Percentiles rank a stretch among this genome's conserved stretches.
phyloP scores from a whole-genome alignment of 495 filamentous ascomycete genomes.

The Neurospora sublineolata region DNA sequence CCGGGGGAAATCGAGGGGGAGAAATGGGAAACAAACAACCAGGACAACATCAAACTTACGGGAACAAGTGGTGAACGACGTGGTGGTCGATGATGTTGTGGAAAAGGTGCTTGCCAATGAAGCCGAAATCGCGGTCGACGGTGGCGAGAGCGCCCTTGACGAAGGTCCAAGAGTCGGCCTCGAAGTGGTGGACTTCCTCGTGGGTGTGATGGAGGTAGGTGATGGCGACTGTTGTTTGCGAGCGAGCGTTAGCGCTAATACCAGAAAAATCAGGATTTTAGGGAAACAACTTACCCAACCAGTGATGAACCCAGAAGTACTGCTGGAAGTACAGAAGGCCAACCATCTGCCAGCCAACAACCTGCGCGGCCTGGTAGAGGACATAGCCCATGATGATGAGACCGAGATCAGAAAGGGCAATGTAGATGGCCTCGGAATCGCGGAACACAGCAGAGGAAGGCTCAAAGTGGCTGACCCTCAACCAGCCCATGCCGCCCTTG shows the following conservation, averaged over 20 bases:
- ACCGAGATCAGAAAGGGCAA: constrained; percentile 74
- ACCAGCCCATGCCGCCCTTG: constrained; percentile 50
- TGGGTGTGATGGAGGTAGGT: constrained; percentile 90
- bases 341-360: constrained; percentile 72
- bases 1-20: not conserved
- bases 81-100: constrained; percentile 88
- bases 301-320: constrained; percentile 98
- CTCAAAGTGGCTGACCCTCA: constrained; percentile 89
- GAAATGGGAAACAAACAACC: not conserved
- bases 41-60: constrained; percentile 9
- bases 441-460: constrained; percentile 83
- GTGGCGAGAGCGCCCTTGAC: constrained; percentile 77
- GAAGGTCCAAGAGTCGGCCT: constrained; percentile 65
- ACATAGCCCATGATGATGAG: constrained; percentile 44
- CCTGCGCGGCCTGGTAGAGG: constrained; percentile 49
- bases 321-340: constrained; percentile 83
- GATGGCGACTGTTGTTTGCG: constrained; percentile 53
- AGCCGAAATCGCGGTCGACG: constrained; percentile 81
- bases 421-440: constrained; percentile 72
- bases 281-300: constrained; percentile 52
- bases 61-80: constrained; percentile 80
- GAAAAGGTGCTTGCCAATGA: constrained; percentile 71
- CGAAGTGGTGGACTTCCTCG: constrained; percentile 69
- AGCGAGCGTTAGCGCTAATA: constrained; percentile 16
- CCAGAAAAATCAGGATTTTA: not conserved